Percentiles rank a stretch among this genome's conserved stretches.
phyloP scores from a whole-genome alignment of 106 monocot genomes.

The Allium sativum region DNA sequence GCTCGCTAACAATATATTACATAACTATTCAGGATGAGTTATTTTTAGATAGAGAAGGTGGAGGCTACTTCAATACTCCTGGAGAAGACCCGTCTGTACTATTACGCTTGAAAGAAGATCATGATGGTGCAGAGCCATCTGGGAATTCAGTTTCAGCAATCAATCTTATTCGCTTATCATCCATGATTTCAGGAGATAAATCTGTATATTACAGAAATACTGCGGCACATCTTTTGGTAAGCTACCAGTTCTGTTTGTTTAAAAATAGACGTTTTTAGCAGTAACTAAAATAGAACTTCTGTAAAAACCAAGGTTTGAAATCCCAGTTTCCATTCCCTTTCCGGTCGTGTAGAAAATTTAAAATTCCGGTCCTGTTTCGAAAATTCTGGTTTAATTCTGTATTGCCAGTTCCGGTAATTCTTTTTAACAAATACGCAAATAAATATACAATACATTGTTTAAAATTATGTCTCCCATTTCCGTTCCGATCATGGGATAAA shows the following conservation, averaged over 20 bases:
- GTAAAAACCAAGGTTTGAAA: too few species aligned
- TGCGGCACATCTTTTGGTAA: conserved; percentile 89
- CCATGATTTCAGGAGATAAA: conserved; percentile 37
- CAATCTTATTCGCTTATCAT: conserved; percentile 73
- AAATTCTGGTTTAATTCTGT: too few species aligned
- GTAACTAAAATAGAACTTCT: too few species aligned
- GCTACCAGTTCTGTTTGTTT: background rate
- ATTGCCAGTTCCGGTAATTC: too few species aligned
- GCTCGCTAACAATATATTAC: background rate
- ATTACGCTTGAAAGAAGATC: conserved; percentile 81
- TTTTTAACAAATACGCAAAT: too few species aligned
- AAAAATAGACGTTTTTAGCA: too few species aligned
- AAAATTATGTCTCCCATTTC: too few species aligned
- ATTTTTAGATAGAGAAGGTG: conserved; percentile 74
- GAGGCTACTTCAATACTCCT: conserved; percentile 84
- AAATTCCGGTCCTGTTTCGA: too few species aligned
- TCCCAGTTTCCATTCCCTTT: too few species aligned
- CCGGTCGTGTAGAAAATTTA: too few species aligned
- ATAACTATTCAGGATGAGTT: conserved; percentile 61
- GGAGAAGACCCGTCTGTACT: conserved; percentile 89
- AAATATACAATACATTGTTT: too few species aligned
- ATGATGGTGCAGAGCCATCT: conserved; percentile 97
- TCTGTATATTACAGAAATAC: conserved; percentile 44
- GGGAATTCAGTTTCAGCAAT: conserved; percentile 82
- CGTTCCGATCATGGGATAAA: too few species aligned